Percentiles rank a stretch among this genome's conserved stretches.
phyloP scores from a whole-genome alignment of 2,329 filamentous ascomycete genomes.

The Ceratocystis harringtonii region DNA sequence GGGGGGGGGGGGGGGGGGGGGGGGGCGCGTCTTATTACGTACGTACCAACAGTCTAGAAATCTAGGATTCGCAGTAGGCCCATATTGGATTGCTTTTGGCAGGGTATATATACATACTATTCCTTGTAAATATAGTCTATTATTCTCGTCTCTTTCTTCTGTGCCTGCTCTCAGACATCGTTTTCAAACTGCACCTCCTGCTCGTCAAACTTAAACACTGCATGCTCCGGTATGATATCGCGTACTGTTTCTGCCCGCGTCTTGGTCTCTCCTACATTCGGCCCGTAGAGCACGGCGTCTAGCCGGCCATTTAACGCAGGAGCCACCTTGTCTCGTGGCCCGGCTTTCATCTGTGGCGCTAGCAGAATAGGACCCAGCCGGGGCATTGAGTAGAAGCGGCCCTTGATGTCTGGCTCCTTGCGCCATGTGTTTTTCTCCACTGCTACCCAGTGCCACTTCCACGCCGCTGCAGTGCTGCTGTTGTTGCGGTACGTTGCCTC shows the following conservation, averaged over 20 bases:
- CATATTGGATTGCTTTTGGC: neutral
- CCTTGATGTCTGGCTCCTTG: conserved; percentile 34
- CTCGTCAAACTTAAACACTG: conserved; percentile 13
- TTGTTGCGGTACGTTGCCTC: conserved; percentile 29
- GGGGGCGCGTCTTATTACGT: neutral
- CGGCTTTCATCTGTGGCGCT: conserved; percentile 26
- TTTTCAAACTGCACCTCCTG: conserved; percentile 14
- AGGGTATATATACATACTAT: neutral
- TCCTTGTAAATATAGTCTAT: neutral
- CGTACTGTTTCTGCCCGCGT: conserved; percentile 32
- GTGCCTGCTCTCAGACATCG: neutral
- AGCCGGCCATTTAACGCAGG: conserved; percentile 39
- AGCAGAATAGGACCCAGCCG: conserved; percentile 37
- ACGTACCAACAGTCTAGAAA: neutral
- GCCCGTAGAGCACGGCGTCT: conserved; percentile 26
- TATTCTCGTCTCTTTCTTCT: neutral
- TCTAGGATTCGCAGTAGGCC: neutral
- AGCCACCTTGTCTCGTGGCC: conserved; percentile 20
- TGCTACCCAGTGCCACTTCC: conserved; percentile 28
- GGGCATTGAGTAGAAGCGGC: conserved; percentile 44
- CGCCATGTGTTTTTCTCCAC: conserved; percentile 33
- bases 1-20: too few relatives aligned
- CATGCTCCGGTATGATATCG: conserved; percentile 25
- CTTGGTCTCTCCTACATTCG: conserved; percentile 26
- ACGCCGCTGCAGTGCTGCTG: conserved; percentile 21